Conservation (phyloP, 176 grass and related monocot genomes). For the Guadua angustifolia region DNA sequence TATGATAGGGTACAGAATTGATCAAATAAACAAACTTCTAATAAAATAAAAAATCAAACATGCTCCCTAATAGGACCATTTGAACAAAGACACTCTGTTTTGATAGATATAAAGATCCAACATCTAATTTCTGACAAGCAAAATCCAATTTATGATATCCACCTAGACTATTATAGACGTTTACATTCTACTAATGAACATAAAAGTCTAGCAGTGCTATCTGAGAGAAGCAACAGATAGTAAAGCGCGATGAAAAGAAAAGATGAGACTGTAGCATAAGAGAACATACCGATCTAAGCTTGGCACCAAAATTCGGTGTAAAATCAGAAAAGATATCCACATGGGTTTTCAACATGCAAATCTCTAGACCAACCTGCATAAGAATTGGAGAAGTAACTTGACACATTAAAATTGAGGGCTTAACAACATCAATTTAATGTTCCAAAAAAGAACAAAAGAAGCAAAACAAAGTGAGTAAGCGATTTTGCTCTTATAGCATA, state of each 20-base stretch:
- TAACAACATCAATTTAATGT: no score
- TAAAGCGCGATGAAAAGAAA: background rate
- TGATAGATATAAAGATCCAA: background rate
- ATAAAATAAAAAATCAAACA: background rate
- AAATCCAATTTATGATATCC: background rate
- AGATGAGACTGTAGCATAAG: background rate
- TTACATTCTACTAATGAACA: background rate
- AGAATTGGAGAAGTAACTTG: background rate
- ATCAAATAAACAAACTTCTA: background rate
- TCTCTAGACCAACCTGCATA: conserved; percentile 56
- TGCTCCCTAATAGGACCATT: background rate
- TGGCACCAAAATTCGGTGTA: conserved; percentile 62
- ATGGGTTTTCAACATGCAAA: conserved; percentile 77
- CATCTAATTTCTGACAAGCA: background rate
- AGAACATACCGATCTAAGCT: conserved; percentile 61
- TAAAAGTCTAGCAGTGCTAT: background rate
- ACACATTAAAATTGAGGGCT: no score
- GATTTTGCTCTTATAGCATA: no score
- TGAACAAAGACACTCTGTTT: background rate
- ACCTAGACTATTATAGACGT: background rate
- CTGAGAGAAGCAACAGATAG: background rate
- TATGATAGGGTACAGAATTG: background rate
- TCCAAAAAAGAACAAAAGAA: no score
- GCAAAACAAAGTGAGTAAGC: no score
- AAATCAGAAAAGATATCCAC: conserved; percentile 85